Evolutionary conservation across 2,329 filamentous ascomycete species (phyloP), one percentile per base, ranked within the genome.

Genomic region (Phaeoacremonium minimum): DNA sequence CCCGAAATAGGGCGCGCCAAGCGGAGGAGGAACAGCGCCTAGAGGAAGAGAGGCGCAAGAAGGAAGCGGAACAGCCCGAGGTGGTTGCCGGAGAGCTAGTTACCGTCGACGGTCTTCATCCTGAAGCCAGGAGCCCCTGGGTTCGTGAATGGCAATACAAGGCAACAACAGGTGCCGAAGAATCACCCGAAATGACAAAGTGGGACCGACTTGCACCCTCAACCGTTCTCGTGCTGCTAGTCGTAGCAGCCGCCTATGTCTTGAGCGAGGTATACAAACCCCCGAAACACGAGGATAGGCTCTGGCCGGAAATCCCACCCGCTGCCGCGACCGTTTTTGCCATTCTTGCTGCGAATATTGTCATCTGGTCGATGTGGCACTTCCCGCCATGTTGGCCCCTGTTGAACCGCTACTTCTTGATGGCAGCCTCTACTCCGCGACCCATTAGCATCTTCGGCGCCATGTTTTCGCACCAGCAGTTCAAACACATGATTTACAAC

Each of bases 361-460:
- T 67, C 28, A 63, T 83, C 9, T 81, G 71, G 46, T 38, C 70
- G 16, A 60, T 69, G 18, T 88, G 84, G 81, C 73, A 72, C 46
- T 46, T 79, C 9, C 83, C 84, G 32, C 76, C 77, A 2, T 49
- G 80, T 18, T 91, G 83, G 81, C 59, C 63, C 11, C 35, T 78
- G 13, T 60, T 88, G 46, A 90, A 87, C 60, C 75, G 69, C 44
- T 83, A 83, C 63, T 80, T 87, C 60, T 64, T 85, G 28, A 57
- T 82, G 22, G 65, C 80, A 7, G 71, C 83, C 6, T 83, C 77
- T 6, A 79, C 79, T 35, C 83, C 85, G 7, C 72, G 72, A 43
- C 72, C 83, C 4, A 40, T 77, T 15, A 73, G 75, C 44, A 57
- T 86, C 43, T 50, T 91, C 18, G 76, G 77, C 20, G 77, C 77